Conservation (phyloP, 2,329 filamentous ascomycete genomes). For the Tolypocladium nubicola region DNA sequence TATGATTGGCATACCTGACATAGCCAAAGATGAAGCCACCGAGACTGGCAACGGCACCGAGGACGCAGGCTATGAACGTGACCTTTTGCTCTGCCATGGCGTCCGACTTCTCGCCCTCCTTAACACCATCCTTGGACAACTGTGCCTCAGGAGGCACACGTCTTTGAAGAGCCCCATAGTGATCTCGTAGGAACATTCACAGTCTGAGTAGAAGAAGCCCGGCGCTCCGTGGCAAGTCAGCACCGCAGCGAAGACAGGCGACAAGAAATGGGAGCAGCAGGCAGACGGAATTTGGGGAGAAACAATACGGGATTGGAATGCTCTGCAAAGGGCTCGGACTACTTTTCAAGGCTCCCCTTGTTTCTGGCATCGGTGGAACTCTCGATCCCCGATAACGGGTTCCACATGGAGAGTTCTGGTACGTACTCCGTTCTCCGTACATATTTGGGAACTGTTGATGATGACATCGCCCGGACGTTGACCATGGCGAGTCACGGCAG, state of each 20-base stretch:
- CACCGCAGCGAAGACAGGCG: neutral
- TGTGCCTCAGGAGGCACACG: neutral
- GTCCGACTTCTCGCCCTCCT: neutral
- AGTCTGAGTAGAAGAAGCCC: neutral
- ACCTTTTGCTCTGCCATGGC: constrained; percentile 5
- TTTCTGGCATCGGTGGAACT: neutral
- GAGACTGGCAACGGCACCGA: constrained; percentile 41
- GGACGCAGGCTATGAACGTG: constrained; percentile 32
- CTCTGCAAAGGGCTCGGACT: neutral
- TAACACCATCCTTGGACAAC: neutral
- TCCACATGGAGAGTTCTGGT: neutral
- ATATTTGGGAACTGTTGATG: neutral
- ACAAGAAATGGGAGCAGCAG: neutral
- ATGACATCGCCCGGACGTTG: neutral
- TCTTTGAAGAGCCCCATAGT: constrained; percentile 3
- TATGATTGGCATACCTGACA: constrained; percentile 29
- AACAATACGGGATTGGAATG: neutral
- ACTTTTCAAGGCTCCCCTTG: neutral
- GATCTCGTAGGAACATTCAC: neutral
- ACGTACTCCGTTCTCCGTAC: too few relatives aligned
- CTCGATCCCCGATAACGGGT: neutral
- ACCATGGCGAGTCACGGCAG: neutral
- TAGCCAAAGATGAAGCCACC: constrained; percentile 50
- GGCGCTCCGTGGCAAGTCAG: neutral
- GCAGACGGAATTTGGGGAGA: neutral